Evolutionary conservation across 1,139 yeast species (phyloP), one percentile per base, ranked within the genome.

Genomic region (Hyphopichia khmerensis): DNA sequence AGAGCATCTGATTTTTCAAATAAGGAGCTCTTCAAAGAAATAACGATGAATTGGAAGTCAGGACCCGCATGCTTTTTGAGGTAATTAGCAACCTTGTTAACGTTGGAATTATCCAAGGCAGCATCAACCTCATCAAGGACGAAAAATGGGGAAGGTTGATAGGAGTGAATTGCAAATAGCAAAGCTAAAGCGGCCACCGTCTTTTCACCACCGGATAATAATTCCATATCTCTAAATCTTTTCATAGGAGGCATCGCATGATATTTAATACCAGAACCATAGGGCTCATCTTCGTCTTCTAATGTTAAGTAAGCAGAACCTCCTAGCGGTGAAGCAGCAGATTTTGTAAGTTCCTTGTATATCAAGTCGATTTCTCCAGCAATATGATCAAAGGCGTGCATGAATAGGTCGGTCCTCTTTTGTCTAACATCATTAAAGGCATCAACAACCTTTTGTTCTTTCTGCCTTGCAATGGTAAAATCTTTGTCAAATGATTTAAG

Each of bases 161-260:
- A 87, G 0, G 95, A 84, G 60, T 93, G 97, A 40, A 91, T 81
- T 2, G 99, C 95, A 69, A 93, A 93, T 39, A 93, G 64, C 48
- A 93, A 70, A 0, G 98, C 97, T 50, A 93, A 72, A 0, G 99
- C 99, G 1, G 99, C 99, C 65, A 93, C 86, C 1, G 98, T 88
- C 61, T 91, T 90, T 59, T 93, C 99, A 40, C 99, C 99, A 40
- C 99, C 99, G 0, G 97, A 89, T 13, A 93, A 72, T 47, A 87
- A 79, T 45, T 89, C 96, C 90, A 93, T 91, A 52, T 89, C 97
- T 55, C 95, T 78, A 61, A 90, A 93, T 51, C 97, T 75, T 56
- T 93, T 95, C 81, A 87, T 78, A 10, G 99, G 99, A 1, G 99
- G 98, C 86, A 91, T 91, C 1, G 96, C 96, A 60, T 90, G 95